Base-by-base conservation (phyloP, 2,329 filamentous ascomycete genomes). In the Diaporthe capsici region DNA sequence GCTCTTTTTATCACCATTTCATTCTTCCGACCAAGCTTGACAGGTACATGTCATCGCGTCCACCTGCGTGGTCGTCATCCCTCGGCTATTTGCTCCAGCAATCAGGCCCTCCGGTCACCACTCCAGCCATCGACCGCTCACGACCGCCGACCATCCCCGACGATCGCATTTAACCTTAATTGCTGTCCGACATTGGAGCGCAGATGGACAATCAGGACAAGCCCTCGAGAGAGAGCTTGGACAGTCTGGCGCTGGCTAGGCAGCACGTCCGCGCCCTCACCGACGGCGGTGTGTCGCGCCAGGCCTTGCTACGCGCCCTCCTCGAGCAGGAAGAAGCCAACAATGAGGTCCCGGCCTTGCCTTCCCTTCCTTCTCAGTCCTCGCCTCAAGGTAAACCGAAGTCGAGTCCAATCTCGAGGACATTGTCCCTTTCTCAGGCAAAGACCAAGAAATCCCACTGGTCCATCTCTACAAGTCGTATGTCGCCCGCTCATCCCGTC, bases 231-330 rank as follows among this genome's bases (percentile, higher is more conserved):
- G 80, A 82, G 76, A 81, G 77, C 71, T 71, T 82, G 76, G 80
- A 81, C 76, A 80, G 77, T 63, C 72, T 83, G 72, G 80, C 78
- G 42, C 81, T 81, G 39, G 81, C 82, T 34, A 79, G 82, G 31
- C 80, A 82, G 28, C 82, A 84, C 31, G 81, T 84, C 44, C 80
- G 82, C 75, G 77, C 80, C 13, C 79, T 84, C 1, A 82, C 81
- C 1, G 79, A 80, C 8, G 80, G 77, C 34, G 83, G 82, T 6
- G 75, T 83, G 8, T 79, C 81, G 28, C 79, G 79, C 55, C 81
- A 84, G 75, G 81, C 81, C 10, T 76, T 84, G 39, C 76, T 84
- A 60, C 81, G 80, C 34, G 82, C 81, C 28, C 77, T 84, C 3
- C 77, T 84, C 20, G 83, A 84, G 74, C 79, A 83, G 63, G 81